Evolutionary conservation across 805 yeast genomes (phyloP).

Genomic region (Lipomyces sp.): DNA sequence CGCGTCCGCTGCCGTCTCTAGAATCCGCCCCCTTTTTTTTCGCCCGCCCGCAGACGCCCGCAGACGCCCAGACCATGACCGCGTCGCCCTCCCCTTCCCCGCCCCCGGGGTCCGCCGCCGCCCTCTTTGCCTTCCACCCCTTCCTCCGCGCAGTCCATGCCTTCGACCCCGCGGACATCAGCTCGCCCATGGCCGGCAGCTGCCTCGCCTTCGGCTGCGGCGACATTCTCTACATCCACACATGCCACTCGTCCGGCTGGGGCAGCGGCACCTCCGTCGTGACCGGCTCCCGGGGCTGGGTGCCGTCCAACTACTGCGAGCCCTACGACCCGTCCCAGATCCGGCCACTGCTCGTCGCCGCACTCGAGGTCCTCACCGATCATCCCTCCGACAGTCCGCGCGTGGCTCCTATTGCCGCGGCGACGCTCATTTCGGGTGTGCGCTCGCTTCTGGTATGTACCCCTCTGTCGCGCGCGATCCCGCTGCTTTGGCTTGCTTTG

Average conservation of each 20-base stretch:
- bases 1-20: no score
- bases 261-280: constrained; percentile 42
- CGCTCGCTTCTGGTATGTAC: constrained; percentile 34
- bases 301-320: constrained; percentile 43
- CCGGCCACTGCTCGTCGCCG: constrained; percentile 39
- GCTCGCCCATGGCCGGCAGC: not conserved
- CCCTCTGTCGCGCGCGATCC: not conserved
- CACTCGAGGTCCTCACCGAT: constrained; percentile 37
- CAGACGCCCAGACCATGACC: no score
- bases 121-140: constrained; percentile 13
- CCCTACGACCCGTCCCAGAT: constrained; percentile 39
- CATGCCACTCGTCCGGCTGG: constrained; percentile 45
- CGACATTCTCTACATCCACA: constrained; percentile 40
- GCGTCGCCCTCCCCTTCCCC: no score
- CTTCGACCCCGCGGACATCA: constrained; percentile 3
- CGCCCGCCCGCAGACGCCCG: no score
- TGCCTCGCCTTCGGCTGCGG: constrained; percentile 33
- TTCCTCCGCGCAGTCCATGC: constrained; percentile 15
- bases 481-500: not conserved
- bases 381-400: constrained; percentile 31
- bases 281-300: constrained; percentile 43
- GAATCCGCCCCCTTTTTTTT: no score
- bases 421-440: constrained; percentile 41
- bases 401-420: constrained; percentile 39
- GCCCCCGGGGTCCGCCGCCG: not conserved